phyloP scores from a whole-genome alignment of 768 basidiomycete genomes.

The Trametes coccinea region DNA sequence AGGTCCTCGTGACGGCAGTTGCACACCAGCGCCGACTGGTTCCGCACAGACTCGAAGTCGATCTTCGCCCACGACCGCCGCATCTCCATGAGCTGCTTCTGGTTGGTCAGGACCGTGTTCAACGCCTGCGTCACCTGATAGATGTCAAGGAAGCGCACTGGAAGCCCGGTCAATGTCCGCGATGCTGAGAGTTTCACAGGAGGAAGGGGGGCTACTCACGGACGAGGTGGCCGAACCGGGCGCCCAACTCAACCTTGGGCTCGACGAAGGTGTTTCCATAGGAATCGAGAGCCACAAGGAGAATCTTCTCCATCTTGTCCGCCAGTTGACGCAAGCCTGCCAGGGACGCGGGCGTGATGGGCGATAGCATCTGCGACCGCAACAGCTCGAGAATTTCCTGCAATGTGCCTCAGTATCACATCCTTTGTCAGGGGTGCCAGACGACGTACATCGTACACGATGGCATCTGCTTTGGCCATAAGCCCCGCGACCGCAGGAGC shows the following conservation, averaged over 20 bases:
- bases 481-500: conserved; percentile 85
- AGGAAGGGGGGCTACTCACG: conserved; percentile 49
- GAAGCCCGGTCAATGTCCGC: conserved; percentile 17
- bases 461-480: conserved; percentile 88
- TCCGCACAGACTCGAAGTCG: conserved; percentile 88
- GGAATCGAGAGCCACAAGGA: conserved; percentile 75
- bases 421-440: conserved; percentile 6
- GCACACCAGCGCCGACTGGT: conserved; percentile 91
- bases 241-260: conserved; percentile 88
- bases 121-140: conserved; percentile 90
- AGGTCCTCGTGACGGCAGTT: conserved; percentile 91
- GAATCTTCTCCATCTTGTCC: conserved; percentile 89
- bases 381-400: conserved; percentile 88
- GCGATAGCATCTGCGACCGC: conserved; percentile 80
- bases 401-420: conserved; percentile 20
- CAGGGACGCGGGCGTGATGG: conserved; percentile 66
- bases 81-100: conserved; percentile 84
- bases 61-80: conserved; percentile 85
- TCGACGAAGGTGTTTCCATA: conserved; percentile 90
- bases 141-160: conserved; percentile 90
- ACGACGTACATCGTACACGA: conserved; percentile 81
- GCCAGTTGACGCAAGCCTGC: conserved; percentile 78
- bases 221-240: conserved; percentile 88
- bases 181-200: background rate
- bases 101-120: conserved; percentile 84